These are phyloP conservation scores for Podaxis sp. DNA, from an alignment of 768 basidiomycete species.

Conservation along the genomic window DNA sequence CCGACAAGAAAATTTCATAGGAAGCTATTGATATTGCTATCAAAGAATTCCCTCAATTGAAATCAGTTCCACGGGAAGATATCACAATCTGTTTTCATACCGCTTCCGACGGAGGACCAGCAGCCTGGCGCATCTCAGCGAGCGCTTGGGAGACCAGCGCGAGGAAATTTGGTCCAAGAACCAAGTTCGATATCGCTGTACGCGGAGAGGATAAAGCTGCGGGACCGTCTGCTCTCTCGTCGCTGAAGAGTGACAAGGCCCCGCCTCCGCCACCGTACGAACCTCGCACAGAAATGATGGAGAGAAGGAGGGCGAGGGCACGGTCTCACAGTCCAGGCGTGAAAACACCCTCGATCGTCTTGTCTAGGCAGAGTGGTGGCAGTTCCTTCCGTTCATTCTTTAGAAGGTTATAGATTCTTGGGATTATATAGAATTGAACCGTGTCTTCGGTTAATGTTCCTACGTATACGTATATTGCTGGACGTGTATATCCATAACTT, in stretches of 20 bases:
- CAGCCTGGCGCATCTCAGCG: conserved; percentile 47
- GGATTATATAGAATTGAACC: not conserved
- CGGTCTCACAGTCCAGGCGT: not conserved
- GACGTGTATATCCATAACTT: not conserved
- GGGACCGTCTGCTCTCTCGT: not conserved
- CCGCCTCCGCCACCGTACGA: not conserved
- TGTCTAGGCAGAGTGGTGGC: not conserved
- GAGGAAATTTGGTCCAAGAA: not conserved
- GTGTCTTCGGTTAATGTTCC: not conserved
- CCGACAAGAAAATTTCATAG: conserved; percentile 24
- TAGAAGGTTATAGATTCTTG: not conserved
- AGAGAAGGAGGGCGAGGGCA: not conserved
- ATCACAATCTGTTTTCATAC: conserved; percentile 43
- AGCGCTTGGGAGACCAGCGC: conserved; percentile 41
- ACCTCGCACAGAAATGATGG: not conserved
- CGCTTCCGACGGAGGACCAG: conserved; percentile 27
- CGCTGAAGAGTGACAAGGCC: not conserved
- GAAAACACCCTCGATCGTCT: not conserved
- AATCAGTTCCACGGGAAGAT: conserved; percentile 32
- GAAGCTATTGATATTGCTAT: conserved; percentile 50
- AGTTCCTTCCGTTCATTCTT: not conserved
- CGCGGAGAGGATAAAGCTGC: conserved; percentile 6
- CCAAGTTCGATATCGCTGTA: conserved; percentile 11
- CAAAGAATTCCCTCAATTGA: conserved; percentile 47
- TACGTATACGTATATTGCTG: not conserved